phyloP scores from a whole-genome alignment of 2,329 filamentous ascomycete species.

The Raffaelea deltoideospora region DNA sequence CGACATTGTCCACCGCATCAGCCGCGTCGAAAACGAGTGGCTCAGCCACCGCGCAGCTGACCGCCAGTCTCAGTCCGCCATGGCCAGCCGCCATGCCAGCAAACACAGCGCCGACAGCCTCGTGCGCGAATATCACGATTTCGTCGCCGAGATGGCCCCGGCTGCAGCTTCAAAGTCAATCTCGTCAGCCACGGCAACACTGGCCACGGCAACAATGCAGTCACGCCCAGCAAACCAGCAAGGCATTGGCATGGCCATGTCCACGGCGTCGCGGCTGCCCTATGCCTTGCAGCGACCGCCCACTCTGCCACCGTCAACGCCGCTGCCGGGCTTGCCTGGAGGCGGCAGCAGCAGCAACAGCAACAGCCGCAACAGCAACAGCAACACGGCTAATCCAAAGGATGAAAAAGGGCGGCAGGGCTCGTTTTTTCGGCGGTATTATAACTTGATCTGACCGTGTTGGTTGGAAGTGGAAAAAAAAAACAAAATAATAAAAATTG shows the following conservation, averaged over 20 bases:
- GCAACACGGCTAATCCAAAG: too few species aligned
- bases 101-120: slow-evolving; percentile 3
- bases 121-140: slow-evolving; percentile 4
- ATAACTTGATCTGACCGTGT: too few species aligned
- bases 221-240: too few species aligned
- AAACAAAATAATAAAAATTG: too few species aligned
- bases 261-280: neutral
- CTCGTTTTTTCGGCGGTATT: too few species aligned
- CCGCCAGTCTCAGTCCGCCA: neutral
- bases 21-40: slow-evolving; percentile 3
- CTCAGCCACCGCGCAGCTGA: slow-evolving; percentile 1
- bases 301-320: neutral
- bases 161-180: neutral
- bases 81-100: neutral
- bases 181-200: too few species aligned
- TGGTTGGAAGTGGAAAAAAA: too few species aligned
- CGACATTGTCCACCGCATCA: slow-evolving; percentile 2
- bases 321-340: neutral
- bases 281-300: neutral
- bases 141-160: slow-evolving; percentile 4
- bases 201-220: too few species aligned
- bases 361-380: too few species aligned
- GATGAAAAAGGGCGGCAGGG: too few species aligned
- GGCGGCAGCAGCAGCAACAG: too few species aligned
- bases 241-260: neutral